Conservation (phyloP, 176 grass and related monocot species). For the Pharus latifolius region DNA sequence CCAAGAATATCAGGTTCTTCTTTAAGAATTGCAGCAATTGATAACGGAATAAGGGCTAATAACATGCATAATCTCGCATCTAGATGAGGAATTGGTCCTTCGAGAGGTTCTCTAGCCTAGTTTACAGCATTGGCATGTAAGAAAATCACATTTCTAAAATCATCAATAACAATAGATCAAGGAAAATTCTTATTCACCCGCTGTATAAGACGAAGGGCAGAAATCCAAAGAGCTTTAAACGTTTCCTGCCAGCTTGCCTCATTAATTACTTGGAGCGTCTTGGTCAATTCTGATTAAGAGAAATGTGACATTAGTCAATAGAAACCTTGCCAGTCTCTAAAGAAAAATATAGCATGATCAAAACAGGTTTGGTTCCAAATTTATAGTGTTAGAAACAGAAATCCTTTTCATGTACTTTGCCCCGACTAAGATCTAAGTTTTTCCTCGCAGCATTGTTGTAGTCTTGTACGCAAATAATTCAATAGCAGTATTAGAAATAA, state of each 20-base stretch:
- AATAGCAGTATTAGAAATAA: background rate
- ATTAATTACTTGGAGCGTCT: slow-evolving; percentile 80
- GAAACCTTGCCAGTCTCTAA: background rate
- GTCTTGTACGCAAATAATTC: background rate
- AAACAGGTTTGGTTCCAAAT: background rate
- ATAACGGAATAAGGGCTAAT: slow-evolving; percentile 73
- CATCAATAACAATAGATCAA: background rate
- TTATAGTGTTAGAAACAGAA: background rate
- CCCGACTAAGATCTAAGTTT: background rate
- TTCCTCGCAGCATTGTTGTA: background rate
- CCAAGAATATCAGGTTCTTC: slow-evolving; percentile 43
- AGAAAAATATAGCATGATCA: background rate
- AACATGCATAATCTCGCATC: slow-evolving; percentile 83
- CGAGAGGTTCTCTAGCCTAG: slow-evolving; percentile 75
- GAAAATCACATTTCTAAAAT: background rate
- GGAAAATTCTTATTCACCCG: slow-evolving; percentile 43
- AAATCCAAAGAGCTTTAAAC: slow-evolving; percentile 95
- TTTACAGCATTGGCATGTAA: slow-evolving; percentile 24
- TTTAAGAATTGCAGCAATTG: slow-evolving; percentile 61
- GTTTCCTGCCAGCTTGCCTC: slow-evolving; percentile 96
- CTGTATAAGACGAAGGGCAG: slow-evolving; percentile 84
- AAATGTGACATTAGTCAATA: background rate
- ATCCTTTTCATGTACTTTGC: background rate
- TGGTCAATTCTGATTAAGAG: slow-evolving; percentile 53
- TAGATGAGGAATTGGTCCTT: slow-evolving; percentile 83